Conservation (phyloP, 257 asterid genomes). For the Capsicum rhomboideum region DNA sequence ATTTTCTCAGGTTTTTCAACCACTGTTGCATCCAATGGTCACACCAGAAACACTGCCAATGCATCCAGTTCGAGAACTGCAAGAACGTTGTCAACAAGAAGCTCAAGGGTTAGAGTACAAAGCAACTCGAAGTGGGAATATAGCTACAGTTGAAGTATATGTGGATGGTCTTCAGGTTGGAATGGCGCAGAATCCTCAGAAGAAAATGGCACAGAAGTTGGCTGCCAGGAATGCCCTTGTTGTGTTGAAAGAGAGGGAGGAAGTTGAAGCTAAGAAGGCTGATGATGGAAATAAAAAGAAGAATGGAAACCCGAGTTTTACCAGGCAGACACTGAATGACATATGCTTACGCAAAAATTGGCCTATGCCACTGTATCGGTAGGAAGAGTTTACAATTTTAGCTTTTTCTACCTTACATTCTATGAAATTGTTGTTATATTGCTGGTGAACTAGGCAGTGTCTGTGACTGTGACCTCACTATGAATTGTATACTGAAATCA, state of each 20-base stretch:
- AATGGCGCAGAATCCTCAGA: conserved; percentile 78
- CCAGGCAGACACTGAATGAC: conserved; percentile 92
- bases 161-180: conserved; percentile 90
- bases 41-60: conserved; percentile 99
- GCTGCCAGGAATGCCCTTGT: conserved; percentile 96
- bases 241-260: conserved; percentile 75
- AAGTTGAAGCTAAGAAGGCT: conserved; percentile 44
- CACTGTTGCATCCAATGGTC: conserved; percentile 89
- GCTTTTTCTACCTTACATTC: not conserved
- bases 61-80: conserved; percentile 97
- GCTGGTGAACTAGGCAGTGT: not conserved
- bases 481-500: not conserved
- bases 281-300: conserved; percentile 53
- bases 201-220: conserved; percentile 98
- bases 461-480: not conserved
- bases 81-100: conserved; percentile 96
- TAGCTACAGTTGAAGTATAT: conserved; percentile 88
- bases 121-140: conserved; percentile 69
- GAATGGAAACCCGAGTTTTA: conserved; percentile 70
- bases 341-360: conserved; percentile 90
- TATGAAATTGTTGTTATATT: not conserved
- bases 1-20: conserved; percentile 69
- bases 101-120: conserved; percentile 97
- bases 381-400: not conserved
- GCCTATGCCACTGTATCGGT: conserved; percentile 98